Base-by-base conservation (phyloP, 495 filamentous ascomycete species). In the Melanomma pulvis-pyrius region DNA sequence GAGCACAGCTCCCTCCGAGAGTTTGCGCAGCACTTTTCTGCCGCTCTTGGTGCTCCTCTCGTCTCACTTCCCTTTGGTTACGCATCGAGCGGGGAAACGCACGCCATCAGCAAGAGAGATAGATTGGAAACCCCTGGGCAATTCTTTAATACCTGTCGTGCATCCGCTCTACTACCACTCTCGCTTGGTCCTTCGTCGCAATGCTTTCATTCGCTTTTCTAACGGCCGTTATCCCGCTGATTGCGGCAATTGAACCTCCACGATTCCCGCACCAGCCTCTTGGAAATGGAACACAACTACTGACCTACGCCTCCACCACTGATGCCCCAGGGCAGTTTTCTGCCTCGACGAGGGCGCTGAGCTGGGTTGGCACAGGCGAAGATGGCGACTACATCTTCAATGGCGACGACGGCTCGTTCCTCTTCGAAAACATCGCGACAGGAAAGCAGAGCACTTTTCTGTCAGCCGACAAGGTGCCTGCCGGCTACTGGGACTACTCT, bases 351-450 rank as follows among this genome's bases (percentile, higher is more conserved):
- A 58, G 58, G 26, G 41, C 79, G 0, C 69, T 82, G n/a, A 78
- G 71, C 46, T 86, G 82, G 83, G 71, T 80, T n/a, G 64, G 73
- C 26, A 67, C 71, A 17, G 68, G 67, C 6, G 73, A 75, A 26
- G 77, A 82, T 63, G 77, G 78, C 17, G 79, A 84, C 63, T 84
- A 82, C 63, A 81, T 83, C 61, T 83, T 80, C 55, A 67, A 67
- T 4, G 73, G 59, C 29, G 67, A 71, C 3, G 77, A 79, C 57
- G 79, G 76, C 1, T 78, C 80, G 1, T 68, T 86, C 3, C 57
- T 81, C 6, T 79, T 84, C 54, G 77, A 80, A 63, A 81, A 84
- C 63, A 79, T 83, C 46, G 73, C 79, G 29, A 81, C 77, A 5
- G 77, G 77, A n/a, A 73, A 79, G 53, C 75, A 73, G 48, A 77